phyloP scores from a whole-genome alignment of 108 stramenopile genomes.

The Cyclotella choctawhatcheeana region DNA sequence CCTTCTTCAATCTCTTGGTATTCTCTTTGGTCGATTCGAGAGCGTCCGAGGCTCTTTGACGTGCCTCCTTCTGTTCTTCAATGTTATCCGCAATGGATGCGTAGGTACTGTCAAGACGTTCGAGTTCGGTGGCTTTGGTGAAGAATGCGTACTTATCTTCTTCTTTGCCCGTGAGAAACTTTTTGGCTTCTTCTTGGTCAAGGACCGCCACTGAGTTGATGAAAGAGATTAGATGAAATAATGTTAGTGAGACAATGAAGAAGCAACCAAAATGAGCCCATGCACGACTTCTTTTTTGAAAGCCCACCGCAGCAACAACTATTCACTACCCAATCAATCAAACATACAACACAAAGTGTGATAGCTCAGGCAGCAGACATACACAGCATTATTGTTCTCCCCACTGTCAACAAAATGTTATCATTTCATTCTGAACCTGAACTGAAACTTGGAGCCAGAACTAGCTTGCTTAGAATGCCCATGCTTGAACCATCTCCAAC shows the following conservation, averaged over 20 bases:
- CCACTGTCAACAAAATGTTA: too few relatives aligned
- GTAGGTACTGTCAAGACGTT: constrained; percentile 71
- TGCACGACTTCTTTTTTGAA: too few relatives aligned
- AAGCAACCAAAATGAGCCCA: not conserved
- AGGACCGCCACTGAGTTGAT: constrained; percentile 77
- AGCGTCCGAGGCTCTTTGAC: constrained; percentile 39
- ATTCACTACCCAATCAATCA: too few relatives aligned
- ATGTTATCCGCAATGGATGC: constrained; percentile 60
- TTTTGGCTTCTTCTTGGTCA: constrained; percentile 98
- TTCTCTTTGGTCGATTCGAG: constrained; percentile 50
- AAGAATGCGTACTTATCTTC: constrained; percentile 96
- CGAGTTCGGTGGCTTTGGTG: constrained; percentile 94
- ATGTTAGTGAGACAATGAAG: not conserved
- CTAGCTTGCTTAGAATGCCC: too few relatives aligned
- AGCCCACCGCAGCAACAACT: too few relatives aligned
- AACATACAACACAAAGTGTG: too few relatives aligned
- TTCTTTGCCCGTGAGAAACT: constrained; percentile 92
- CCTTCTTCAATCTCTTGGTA: constrained; percentile 59
- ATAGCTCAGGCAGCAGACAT: too few relatives aligned
- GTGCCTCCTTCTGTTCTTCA: constrained; percentile 48
- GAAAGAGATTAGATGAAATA: not conserved
- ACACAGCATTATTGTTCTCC: too few relatives aligned
- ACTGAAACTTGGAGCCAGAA: too few relatives aligned
- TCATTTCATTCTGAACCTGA: too few relatives aligned
- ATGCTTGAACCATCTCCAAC: too few relatives aligned